Evolutionary conservation across 202 grass and related monocot species (phyloP).

Genomic region (Brachypodium distachyon): DNA sequence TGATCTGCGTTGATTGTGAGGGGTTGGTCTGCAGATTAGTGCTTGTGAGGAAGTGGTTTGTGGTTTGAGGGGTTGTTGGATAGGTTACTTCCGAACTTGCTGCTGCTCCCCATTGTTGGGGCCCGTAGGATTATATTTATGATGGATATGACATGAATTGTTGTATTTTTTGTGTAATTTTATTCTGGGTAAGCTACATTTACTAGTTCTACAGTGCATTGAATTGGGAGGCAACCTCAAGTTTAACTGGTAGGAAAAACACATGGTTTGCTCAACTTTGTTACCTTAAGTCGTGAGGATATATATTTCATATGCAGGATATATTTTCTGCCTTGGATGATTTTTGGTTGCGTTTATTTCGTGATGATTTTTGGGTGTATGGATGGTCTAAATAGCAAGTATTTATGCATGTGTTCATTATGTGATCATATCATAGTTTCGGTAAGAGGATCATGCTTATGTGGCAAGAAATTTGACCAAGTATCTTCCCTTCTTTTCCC

Average conservation of each 20-base stretch:
- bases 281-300: background rate
- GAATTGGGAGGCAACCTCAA: background rate
- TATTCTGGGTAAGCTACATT: background rate
- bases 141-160: background rate
- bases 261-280: background rate
- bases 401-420: background rate
- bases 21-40: background rate
- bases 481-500: background rate
- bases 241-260: background rate
- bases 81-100: background rate
- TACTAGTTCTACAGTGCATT: background rate
- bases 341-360: background rate
- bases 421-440: background rate
- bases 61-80: background rate
- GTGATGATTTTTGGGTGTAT: background rate
- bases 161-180: background rate
- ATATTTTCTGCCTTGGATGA: background rate
- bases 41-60: background rate
- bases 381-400: background rate
- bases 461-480: background rate
- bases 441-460: background rate
- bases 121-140: background rate
- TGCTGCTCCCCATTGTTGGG: background rate
- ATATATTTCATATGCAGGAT: background rate
- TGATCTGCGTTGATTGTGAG: background rate